These are phyloP conservation scores for Oenanthe javanica DNA, from an alignment of 140 eudicot genomes.

Conservation along the genomic window DNA sequence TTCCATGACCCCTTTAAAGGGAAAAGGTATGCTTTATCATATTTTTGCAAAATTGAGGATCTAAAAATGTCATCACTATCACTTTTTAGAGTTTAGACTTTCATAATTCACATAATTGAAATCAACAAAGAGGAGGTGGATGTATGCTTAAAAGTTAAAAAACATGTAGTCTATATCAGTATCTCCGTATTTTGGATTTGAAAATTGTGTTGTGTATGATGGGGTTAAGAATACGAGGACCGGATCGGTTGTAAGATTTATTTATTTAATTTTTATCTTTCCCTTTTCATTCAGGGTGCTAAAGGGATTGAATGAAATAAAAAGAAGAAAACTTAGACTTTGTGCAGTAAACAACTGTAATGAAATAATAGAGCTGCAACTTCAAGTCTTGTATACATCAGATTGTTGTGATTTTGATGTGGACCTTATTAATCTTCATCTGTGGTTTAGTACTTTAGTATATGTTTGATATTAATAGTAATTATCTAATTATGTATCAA, in stretches of 20 bases:
- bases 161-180: background rate
- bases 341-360: background rate
- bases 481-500: background rate
- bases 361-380: background rate
- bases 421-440: background rate
- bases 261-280: background rate
- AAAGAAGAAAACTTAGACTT: background rate
- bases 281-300: background rate
- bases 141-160: background rate
- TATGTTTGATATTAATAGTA: background rate
- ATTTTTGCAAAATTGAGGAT: background rate
- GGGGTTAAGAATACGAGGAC: background rate
- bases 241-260: background rate
- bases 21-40: slow-evolving; percentile 36
- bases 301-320: background rate
- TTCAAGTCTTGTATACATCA: background rate
- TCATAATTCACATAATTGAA: background rate
- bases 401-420: background rate
- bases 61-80: background rate
- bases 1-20: slow-evolving; percentile 89
- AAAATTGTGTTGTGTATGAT: background rate
- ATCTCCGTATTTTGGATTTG: background rate
- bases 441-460: background rate
- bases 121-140: background rate
- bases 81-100: background rate